Evolutionary conservation across 2,329 filamentous ascomycete genomes (phyloP), one percentile per base, ranked within the genome.

Genomic region (Pseudocercospora vitis): DNA sequence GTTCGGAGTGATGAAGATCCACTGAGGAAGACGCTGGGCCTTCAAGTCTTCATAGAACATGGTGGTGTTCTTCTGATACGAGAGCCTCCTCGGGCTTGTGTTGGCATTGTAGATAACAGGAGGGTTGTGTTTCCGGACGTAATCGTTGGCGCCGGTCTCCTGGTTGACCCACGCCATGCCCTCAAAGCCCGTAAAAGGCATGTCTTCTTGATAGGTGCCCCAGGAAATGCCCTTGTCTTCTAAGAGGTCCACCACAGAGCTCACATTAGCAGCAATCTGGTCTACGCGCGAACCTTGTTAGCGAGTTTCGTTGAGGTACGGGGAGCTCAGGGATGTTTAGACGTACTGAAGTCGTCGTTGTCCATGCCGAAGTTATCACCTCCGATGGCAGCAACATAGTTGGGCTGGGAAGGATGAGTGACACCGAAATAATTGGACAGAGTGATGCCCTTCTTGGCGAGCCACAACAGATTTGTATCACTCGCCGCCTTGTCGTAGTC

Each of bases 311-410:
- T 42, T 21, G 3, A 14, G 14, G 1, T 23, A 26, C n/a, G 87
- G 82, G 66, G 85, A 63, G 52, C 89, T 84, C 59, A 87, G 87
- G 62, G n/a, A 88, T 89, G 70, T 86, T 85, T 70, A 89, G 86
- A 52, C 87, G 37, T 12, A 42, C 37, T 42, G 11, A 42, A 42
- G 12, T 42, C 19, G 21, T 42, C 37, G 18, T 86, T 85, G 70
- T 89, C 86, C 52, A 87, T 87, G 24, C 80, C 81, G 39, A 86
- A 89, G 70, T 86, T 85, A 70, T 89, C 87, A 50, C 87, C 88
- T 26, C 80, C 81, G 40, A 86, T 79, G 1, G 81, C 70, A 2
- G 87, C 83, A 53, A 85, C 79, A 69, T 91, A 91, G 75, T 91
- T 91, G 16, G 87, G 87, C 75, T 90, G 80, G 0, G 82, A 86